These are phyloP conservation scores for Hanseniaspora lindneri DNA, from an alignment of 805 yeast genomes.

Conservation along the genomic window DNA sequence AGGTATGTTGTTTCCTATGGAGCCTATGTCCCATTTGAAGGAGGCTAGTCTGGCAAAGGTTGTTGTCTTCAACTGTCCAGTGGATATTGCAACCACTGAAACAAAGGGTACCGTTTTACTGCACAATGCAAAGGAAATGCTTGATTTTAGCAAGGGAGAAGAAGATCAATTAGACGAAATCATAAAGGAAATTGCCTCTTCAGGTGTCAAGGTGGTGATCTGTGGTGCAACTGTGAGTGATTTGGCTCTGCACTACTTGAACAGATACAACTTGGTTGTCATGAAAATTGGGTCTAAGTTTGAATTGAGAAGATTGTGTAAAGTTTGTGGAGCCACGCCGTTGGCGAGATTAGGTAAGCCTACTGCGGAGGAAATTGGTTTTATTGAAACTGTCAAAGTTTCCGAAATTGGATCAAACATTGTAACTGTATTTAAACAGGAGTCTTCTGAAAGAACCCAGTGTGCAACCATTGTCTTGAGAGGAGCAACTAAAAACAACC, in stretches of 20 bases:
- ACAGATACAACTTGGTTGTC: conserved; percentile 73
- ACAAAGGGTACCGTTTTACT: conserved; percentile 94
- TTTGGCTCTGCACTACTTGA: conserved; percentile 81
- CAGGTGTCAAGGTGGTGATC: conserved; percentile 77
- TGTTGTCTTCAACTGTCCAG: conserved; percentile 84
- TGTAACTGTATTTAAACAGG: conserved; percentile 86
- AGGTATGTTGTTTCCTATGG: conserved; percentile 97
- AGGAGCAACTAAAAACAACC: conserved; percentile 88
- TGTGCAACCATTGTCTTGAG: conserved; percentile 89
- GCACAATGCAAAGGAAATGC: conserved; percentile 94
- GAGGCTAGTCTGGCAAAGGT: conserved; percentile 59
- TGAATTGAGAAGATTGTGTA: conserved; percentile 82
- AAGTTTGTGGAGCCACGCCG: conserved; percentile 97
- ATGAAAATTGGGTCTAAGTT: conserved; percentile 87
- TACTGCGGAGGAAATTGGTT: conserved; percentile 85
- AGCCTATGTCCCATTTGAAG: conserved; percentile 87
- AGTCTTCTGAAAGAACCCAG: conserved; percentile 44
- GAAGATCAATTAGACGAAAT: conserved; percentile 82
- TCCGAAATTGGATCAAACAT: conserved; percentile 95
- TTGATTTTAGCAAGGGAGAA: conserved; percentile 91
- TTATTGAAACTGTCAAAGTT: conserved; percentile 76
- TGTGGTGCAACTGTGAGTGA: conserved; percentile 96
- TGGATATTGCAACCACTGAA: conserved; percentile 92
- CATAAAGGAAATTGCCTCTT: conserved; percentile 67
- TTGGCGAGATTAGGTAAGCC: conserved; percentile 90